These are phyloP conservation scores for Heteromeles arbutifolia DNA, from an alignment of 306 rosid species.

Conservation along the genomic window DNA sequence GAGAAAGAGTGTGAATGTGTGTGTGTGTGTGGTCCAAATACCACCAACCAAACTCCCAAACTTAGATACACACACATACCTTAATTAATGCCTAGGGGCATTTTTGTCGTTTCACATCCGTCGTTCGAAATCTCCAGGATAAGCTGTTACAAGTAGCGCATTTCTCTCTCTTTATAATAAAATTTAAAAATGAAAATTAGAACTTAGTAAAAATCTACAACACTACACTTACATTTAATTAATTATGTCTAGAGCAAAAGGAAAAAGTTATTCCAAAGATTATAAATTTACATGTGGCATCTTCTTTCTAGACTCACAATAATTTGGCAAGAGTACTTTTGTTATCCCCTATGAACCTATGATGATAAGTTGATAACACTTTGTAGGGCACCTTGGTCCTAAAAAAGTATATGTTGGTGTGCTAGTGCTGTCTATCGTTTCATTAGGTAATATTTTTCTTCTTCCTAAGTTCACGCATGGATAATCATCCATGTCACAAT, in stretches of 20 bases:
- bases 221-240: neutral
- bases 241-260: neutral
- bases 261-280: neutral
- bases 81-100: no score
- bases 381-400: neutral
- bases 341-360: neutral
- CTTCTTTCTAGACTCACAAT: neutral
- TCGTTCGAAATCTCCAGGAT: no score
- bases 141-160: no score
- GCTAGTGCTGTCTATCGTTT: conserved; percentile 38
- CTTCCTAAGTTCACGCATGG: conserved; percentile 12
- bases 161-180: neutral
- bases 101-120: no score
- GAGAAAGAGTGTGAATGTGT: no score
- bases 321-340: neutral
- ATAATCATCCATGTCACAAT: conserved; percentile 47
- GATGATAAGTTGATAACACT: neutral
- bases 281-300: neutral
- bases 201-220: neutral
- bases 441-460: conserved; percentile 12
- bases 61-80: no score
- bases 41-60: no score
- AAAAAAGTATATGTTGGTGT: neutral
- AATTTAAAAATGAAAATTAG: no score
- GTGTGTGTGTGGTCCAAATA: no score